A percentile compares a stretch with the other conserved stretches of the same genome.
Evolutionary conservation across 371 early-diverging fungal genomes (phyloP).

Genomic region (Mortierella sp.): DNA sequence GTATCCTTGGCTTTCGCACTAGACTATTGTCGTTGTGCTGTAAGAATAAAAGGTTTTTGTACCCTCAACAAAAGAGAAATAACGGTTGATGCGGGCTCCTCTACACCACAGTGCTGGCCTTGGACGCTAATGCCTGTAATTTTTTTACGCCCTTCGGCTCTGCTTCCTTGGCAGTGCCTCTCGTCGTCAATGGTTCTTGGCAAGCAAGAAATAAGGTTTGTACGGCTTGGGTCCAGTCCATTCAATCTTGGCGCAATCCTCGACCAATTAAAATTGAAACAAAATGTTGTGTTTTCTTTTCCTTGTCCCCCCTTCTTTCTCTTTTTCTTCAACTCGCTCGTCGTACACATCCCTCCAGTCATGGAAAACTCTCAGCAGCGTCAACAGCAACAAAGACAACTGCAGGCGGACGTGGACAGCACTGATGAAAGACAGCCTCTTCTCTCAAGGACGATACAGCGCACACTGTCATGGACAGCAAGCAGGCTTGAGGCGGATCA

Average conservation of each 20-base stretch:
- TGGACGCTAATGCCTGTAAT: too few species aligned
- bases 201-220: conserved; percentile 1
- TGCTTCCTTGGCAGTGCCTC: too few species aligned
- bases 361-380: neutral
- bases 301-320: neutral
- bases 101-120: too few species aligned
- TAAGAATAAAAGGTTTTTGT: too few species aligned
- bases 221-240: neutral
- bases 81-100: too few species aligned
- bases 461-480: neutral
- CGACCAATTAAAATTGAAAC: neutral
- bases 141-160: too few species aligned
- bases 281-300: neutral
- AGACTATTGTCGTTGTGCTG: too few species aligned
- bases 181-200: neutral
- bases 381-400: neutral
- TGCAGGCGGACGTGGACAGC: neutral
- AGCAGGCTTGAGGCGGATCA: neutral
- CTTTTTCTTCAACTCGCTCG: neutral
- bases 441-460: neutral
- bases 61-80: too few species aligned
- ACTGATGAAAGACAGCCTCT: neutral
- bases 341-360: neutral
- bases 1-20: too few species aligned
- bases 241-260: neutral